A percentile compares a stretch with the other conserved stretches of the same genome.
phyloP scores from a whole-genome alignment of 768 basidiomycete species.

The Boletus rufocinnamomeus region DNA sequence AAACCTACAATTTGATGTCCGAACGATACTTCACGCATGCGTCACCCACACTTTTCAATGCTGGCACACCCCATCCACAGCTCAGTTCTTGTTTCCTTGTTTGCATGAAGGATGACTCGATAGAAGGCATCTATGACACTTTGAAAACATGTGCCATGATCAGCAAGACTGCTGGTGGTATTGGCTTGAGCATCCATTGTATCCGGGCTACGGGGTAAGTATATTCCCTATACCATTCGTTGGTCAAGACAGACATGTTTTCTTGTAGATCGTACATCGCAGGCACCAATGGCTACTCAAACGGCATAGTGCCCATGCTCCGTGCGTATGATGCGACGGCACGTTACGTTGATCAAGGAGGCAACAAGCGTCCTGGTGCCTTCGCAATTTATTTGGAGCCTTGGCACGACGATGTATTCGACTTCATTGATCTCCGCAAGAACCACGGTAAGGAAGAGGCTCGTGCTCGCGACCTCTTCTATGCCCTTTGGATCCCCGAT shows the following conservation, averaged over 20 bases:
- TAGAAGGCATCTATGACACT: constrained; percentile 99
- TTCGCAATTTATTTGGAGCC: constrained; percentile 99
- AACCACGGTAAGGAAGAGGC: constrained; percentile 99
- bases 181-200: constrained; percentile 93
- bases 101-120: constrained; percentile 98
- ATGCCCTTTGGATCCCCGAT: constrained; percentile 97
- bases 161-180: constrained; percentile 98
- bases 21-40: constrained; percentile 99
- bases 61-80: constrained; percentile 94
- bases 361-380: constrained; percentile 98
- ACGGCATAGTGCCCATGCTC: constrained; percentile 99
- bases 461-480: constrained; percentile 95
- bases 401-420: constrained; percentile 97
- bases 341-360: constrained; percentile 98
- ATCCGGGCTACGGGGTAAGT: constrained; percentile 92
- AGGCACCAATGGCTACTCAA: constrained; percentile 98
- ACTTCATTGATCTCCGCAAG: constrained; percentile 96
- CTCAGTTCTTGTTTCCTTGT: constrained; percentile 97
- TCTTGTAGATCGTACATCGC: constrained; percentile 88
- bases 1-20: constrained; percentile 96
- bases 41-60: constrained; percentile 97
- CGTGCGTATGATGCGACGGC: constrained; percentile 97
- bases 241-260: not conserved
- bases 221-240: not conserved
- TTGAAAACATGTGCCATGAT: constrained; percentile 99